Evolutionary conservation across 163 green algal species (phyloP), one percentile per base, ranked within the genome.

Genomic region (Scenedesmus sp.): DNA sequence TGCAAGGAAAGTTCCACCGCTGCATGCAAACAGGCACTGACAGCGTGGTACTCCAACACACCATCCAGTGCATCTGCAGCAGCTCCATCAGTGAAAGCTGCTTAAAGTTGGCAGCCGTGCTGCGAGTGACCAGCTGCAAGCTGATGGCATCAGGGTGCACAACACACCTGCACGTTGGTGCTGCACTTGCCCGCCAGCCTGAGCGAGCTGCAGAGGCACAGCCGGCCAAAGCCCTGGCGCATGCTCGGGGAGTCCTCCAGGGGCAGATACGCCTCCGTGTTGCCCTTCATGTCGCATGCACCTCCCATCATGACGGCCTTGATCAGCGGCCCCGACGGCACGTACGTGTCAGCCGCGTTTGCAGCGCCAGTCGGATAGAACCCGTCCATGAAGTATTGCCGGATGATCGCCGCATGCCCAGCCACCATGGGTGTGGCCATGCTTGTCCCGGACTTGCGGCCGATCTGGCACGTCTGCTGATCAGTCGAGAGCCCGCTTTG

Each of bases 361-460:
- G 89, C 65, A 30, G 35, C n/a, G 40, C 96, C 97, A n/a, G 89
- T 93, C 35, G 97, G 97, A 89, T 99, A 99, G 88, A 95, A 99
- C 43, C 97, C 97, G 7, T 97, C 91, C 33, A 90, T 85, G 89
- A 98, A 99, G 94, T 99, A 99, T 93, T 99, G 96, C 24, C 97
- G 94, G 40, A 98, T 90, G 51, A 99, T 93, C 0, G 93, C 92
- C 0, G 95, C 96, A 16, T 94, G 90, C 15, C 96, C 98, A 22
- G 97, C 97, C 3, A 96, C 94, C 30, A 99, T 93, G 6, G 98
- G 98, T 2, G 97, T 98, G 0, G 98, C 96, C 98, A 99, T 99
- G 59, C 93, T 97, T 1, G 98, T 99, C 68, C 98, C 98, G 9
- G 76, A 65, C 65, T 92, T 90, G 83, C 83, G 61, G 30, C 59